Base-by-base conservation (phyloP, 768 basidiomycete genomes). In the Podaxis carcinomalis region DNA sequence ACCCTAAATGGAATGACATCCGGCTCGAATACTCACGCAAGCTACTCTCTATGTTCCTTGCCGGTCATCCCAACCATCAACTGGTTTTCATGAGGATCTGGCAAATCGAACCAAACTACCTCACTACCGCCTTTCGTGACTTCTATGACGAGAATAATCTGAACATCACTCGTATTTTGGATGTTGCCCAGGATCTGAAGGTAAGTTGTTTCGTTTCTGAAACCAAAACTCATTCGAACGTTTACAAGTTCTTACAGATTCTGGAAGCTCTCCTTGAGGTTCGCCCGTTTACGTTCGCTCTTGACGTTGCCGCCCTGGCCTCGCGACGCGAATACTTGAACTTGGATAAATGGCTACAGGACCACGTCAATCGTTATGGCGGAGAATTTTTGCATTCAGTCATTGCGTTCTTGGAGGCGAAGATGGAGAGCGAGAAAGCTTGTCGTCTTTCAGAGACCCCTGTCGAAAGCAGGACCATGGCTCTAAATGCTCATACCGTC, bases 21-120 rank as follows among this genome's bases (percentile, higher is more conserved):
- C 89, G 95, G 21, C 73, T 84, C n/a, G 93, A 93, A 65, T 92
- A 98, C 72, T 86, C 92, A 1, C 85, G 88, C 61, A 89, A 90
- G 65, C 78, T 98, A 13, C 79, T 98, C 53, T 81, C 86, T 39
- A 91, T 93, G 86, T 98, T 98, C 77, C 80, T 98, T 44, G 88
- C 87, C 19, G 92, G 93, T 14, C 92, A 95, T 68, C 94, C 95
- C 6, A 95, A 95, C 66, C 94, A 97, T 68, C 93, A 97, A 66
- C 84, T 99, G 9, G 95, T 98, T 59, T 98, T 98, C 77, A 94
- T 96, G 86, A 85, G 94, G 51, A 87, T 99, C 58, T 95, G 93
- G 90, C 92, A 95, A 68, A 89, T 92, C 46, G 86, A 94, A 68
- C 92, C 91, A 0, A 78, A 86, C 0, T 92, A 95, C 71, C 83